A percentile compares a stretch with the other conserved stretches of the same genome.
These are phyloP conservation scores for Polymyxa betae DNA, from an alignment of 208 protist genomes.

Conservation along the genomic window DNA sequence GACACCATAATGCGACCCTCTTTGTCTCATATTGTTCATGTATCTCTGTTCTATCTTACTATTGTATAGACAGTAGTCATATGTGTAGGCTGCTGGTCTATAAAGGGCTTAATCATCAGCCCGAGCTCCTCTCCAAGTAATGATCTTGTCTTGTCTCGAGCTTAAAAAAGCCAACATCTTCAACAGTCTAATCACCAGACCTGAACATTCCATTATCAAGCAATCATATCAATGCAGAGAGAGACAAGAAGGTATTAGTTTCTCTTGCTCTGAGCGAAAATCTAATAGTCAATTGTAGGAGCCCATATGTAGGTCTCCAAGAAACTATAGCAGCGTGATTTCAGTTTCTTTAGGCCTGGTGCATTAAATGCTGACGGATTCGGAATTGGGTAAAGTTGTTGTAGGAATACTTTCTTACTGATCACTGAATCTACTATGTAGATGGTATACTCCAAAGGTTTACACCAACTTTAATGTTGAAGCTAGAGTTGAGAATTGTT, in stretches of 20 bases:
- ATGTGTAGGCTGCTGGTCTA: conserved; percentile 46
- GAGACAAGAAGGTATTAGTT: conserved; percentile 38
- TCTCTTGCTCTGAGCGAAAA: neutral
- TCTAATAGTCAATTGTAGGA: neutral
- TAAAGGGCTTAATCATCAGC: conserved; percentile 33
- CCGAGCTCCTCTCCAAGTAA: neutral
- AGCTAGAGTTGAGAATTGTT: neutral
- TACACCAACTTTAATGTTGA: neutral
- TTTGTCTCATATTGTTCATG: too few relatives aligned
- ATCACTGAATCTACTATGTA: neutral
- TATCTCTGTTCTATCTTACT: too few relatives aligned
- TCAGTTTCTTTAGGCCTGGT: neutral
- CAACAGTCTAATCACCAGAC: conserved; percentile 49
- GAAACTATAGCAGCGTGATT: neutral
- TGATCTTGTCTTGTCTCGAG: neutral
- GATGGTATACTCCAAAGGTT: conserved; percentile 40
- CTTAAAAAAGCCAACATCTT: neutral
- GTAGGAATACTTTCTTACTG: neutral
- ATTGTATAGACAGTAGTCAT: too few relatives aligned
- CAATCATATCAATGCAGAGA: conserved; percentile 9
- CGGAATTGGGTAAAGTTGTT: conserved; percentile 57
- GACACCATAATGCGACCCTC: too few relatives aligned
- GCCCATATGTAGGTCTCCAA: neutral
- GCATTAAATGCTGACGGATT: conserved; percentile 66
- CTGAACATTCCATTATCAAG: conserved; percentile 52